Conservation (phyloP, 2,329 filamentous ascomycete species). For the Stachybotrys chlorohalonatus region DNA sequence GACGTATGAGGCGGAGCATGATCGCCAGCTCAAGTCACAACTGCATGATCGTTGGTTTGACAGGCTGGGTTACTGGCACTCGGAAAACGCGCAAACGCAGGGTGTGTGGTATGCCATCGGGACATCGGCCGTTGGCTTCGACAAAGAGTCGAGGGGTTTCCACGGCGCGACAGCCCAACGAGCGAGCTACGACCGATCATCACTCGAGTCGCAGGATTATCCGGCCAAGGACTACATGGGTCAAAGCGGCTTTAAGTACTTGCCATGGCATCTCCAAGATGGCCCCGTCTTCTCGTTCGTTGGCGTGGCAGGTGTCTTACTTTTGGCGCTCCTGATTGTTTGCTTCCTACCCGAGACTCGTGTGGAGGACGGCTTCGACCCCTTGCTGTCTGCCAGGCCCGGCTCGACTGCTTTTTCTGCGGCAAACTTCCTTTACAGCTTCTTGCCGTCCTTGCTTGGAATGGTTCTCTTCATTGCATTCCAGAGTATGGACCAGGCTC, state of each 20-base stretch:
- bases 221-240: conserved; percentile 16
- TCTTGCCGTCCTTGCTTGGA: conserved; percentile 60
- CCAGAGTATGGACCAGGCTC: conserved; percentile 54
- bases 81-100: conserved; percentile 50
- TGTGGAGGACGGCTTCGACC: conserved; percentile 62
- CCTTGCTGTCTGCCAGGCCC: conserved; percentile 54
- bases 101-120: conserved; percentile 75
- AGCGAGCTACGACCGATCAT: conserved; percentile 19
- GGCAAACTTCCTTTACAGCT: conserved; percentile 81
- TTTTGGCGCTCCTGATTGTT: conserved; percentile 64
- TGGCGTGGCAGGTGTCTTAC: conserved; percentile 48
- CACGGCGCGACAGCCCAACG: conserved; percentile 16
- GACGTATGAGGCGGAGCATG: conserved; percentile 46
- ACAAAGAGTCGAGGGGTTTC: conserved; percentile 11
- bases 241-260: conserved; percentile 44
- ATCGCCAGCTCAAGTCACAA: conserved; percentile 42
- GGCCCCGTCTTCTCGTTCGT: conserved; percentile 57
- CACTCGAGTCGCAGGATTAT: conserved; percentile 17
- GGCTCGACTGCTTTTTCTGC: conserved; percentile 62
- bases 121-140: conserved; percentile 25
- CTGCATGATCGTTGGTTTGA: conserved; percentile 51
- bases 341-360: conserved; percentile 65
- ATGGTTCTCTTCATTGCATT: conserved; percentile 59
- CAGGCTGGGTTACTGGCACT: conserved; percentile 79
- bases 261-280: conserved; percentile 69